Evolutionary conservation across 208 protist species (phyloP).

Genomic region (Spongospora subterranea): DNA sequence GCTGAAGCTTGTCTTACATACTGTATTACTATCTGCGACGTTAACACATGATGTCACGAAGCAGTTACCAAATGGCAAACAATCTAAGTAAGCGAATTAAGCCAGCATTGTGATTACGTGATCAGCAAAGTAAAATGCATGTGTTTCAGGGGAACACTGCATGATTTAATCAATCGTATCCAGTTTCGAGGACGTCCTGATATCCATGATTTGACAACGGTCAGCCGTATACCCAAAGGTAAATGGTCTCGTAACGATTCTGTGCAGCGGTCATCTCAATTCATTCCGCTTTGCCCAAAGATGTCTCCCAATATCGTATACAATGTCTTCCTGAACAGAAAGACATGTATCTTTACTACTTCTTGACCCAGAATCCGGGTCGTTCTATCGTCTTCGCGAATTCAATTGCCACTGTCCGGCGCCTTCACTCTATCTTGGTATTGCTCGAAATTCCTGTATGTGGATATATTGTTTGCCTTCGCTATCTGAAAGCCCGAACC

Average conservation of each 20-base stretch:
- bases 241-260: neutral
- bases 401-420: conserved; percentile 47
- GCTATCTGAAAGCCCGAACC: neutral
- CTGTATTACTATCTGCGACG: neutral
- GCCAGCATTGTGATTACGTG: neutral
- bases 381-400: conserved; percentile 65
- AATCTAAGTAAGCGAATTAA: neutral
- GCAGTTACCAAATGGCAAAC: neutral
- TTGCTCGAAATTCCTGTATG: conserved; percentile 17
- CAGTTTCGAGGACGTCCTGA: neutral
- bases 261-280: neutral
- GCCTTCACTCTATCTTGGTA: conserved; percentile 59
- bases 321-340: conserved; percentile 43
- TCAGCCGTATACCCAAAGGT: neutral
- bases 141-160: neutral
- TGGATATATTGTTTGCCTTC: neutral
- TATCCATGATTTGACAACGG: neutral
- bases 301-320: conserved; percentile 12
- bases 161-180: conserved; percentile 34
- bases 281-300: neutral
- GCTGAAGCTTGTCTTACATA: neutral
- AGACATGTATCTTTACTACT: conserved; percentile 65
- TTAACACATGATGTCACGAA: neutral
- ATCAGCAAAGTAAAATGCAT: neutral
- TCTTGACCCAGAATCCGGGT: conserved; percentile 54